These are phyloP conservation scores for Lithospermum erythrorhizon DNA, from an alignment of 257 asterid genomes.

Conservation along the genomic window DNA sequence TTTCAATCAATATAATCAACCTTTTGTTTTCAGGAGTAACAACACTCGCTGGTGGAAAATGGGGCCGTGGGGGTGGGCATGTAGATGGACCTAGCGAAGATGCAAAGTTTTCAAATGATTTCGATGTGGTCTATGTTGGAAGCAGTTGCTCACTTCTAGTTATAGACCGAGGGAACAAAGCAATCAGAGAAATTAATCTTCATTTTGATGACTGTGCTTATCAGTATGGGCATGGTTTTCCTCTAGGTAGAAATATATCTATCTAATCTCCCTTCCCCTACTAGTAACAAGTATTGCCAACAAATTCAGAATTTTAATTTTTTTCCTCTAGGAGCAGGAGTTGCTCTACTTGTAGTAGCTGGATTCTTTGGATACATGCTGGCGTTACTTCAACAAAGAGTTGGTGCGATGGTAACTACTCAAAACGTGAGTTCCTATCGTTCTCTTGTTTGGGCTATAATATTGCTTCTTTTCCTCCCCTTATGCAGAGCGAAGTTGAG, in stretches of 20 bases:
- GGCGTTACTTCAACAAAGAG: conserved; percentile 71
- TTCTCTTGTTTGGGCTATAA: too few relatives aligned
- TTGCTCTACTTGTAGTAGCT: conserved; percentile 73
- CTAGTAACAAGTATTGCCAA: background rate
- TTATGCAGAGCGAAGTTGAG: background rate
- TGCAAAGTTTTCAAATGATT: conserved; percentile 88
- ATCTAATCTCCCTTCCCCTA: conserved; percentile 1
- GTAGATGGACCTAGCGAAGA: conserved; percentile 98
- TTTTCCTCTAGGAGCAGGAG: conserved; percentile 32
- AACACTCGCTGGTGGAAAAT: conserved; percentile 95
- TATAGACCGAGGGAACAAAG: conserved; percentile 87
- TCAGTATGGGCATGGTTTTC: conserved; percentile 92
- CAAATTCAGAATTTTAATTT: conserved; percentile 3
- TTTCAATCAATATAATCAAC: too few relatives aligned
- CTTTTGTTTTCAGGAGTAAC: conserved; percentile 49
- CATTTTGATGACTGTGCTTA: conserved; percentile 92
- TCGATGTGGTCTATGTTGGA: conserved; percentile 86
- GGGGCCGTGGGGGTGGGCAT: conserved; percentile 76
- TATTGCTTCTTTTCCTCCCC: background rate
- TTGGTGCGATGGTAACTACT: conserved; percentile 49
- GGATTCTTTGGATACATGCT: conserved; percentile 94
- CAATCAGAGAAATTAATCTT: conserved; percentile 89
- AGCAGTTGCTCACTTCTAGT: conserved; percentile 97
- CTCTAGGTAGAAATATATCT: conserved; percentile 42
- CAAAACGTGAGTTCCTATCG: conserved; percentile 47